These are phyloP conservation scores for Polygonum aviculare DNA, from an alignment of 148 eudicot genomes.

Conservation along the genomic window DNA sequence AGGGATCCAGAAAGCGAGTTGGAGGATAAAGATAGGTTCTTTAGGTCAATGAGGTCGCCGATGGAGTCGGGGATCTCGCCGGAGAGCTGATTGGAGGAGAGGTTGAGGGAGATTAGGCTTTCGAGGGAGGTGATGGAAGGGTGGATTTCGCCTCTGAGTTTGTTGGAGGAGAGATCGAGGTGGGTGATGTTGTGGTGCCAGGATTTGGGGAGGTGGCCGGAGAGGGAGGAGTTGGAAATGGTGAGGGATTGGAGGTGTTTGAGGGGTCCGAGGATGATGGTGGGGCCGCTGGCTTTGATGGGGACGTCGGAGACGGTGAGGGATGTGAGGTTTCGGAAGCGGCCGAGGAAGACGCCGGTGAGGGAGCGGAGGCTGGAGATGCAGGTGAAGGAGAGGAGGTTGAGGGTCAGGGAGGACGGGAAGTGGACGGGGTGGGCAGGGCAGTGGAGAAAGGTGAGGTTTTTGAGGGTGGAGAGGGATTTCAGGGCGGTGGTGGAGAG, in stretches of 20 bases:
- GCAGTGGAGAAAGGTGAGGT: conserved; percentile 49
- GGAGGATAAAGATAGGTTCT: conserved; percentile 39
- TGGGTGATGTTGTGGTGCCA: conserved; percentile 47
- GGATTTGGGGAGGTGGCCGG: conserved; percentile 55
- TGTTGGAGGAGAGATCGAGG: conserved; percentile 56
- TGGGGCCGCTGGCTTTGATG: conserved; percentile 47
- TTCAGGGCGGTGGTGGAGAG: conserved; percentile 52
- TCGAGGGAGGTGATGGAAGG: conserved; percentile 38
- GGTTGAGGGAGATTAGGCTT: conserved; percentile 38
- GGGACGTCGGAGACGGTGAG: conserved; percentile 34
- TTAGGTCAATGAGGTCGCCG: conserved; percentile 49
- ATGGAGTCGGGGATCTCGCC: conserved; percentile 50
- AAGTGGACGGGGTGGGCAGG: conserved; percentile 16
- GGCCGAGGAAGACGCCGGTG: conserved; percentile 31
- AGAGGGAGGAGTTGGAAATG: conserved; percentile 37
- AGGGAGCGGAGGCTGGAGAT: conserved; percentile 24
- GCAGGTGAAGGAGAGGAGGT: conserved; percentile 33
- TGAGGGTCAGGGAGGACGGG: conserved; percentile 23
- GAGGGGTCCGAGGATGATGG: conserved; percentile 30
- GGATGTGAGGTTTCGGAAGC: conserved; percentile 28
- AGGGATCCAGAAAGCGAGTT: conserved; percentile 58
- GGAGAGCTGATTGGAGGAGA: conserved; percentile 43
- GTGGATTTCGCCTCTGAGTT: conserved; percentile 45
- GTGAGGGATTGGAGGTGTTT: conserved; percentile 27
- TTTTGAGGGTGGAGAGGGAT: conserved; percentile 53